phyloP scores from a whole-genome alignment of 495 filamentous ascomycete genomes.

The Penicillium argentinense region DNA sequence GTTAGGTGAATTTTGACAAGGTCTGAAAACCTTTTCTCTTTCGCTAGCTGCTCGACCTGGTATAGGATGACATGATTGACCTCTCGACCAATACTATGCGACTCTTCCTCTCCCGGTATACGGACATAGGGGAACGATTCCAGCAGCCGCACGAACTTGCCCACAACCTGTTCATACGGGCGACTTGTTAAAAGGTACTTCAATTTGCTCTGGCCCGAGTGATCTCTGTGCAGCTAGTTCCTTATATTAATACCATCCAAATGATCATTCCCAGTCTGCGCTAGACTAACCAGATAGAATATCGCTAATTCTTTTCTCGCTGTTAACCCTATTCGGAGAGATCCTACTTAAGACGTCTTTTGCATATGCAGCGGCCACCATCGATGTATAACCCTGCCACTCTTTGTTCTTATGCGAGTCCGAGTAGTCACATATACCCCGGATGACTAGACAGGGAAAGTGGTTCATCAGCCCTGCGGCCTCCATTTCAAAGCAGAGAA shows the following conservation, averaged over 20 bases:
- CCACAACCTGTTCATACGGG: slow-evolving; percentile 1
- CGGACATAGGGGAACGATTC: background rate
- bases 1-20: slow-evolving; percentile 16
- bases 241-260: too few relatives aligned
- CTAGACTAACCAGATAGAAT: too few relatives aligned
- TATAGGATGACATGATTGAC: slow-evolving; percentile 40
- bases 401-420: background rate
- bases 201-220: background rate
- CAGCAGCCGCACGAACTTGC: background rate
- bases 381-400: background rate
- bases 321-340: too few relatives aligned
- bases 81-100: slow-evolving; percentile 38
- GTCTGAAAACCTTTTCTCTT: slow-evolving; percentile 13
- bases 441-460: background rate
- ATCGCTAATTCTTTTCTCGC: too few relatives aligned
- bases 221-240: too few relatives aligned
- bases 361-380: background rate
- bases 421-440: background rate
- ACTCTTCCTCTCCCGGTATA: slow-evolving; percentile 21
- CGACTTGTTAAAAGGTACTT: slow-evolving; percentile 7
- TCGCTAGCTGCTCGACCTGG: slow-evolving; percentile 23
- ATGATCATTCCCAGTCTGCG: too few relatives aligned
- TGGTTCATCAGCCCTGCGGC: background rate
- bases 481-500: background rate
- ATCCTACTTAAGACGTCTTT: too few relatives aligned